Base-by-base conservation (phyloP, 192 early-diverging fungal species). In the Coemansia sp. region DNA sequence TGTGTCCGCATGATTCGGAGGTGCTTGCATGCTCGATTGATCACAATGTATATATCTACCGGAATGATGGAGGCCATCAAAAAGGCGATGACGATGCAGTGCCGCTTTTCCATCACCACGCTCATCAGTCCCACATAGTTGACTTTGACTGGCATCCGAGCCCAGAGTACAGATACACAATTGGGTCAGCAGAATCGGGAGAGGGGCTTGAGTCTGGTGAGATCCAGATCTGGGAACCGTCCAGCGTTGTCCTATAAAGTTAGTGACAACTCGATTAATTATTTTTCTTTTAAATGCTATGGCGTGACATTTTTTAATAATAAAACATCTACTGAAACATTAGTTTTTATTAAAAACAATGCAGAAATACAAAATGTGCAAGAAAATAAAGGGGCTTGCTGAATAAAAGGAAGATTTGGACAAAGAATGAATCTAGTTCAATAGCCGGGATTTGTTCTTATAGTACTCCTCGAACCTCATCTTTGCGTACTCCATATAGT, bases 401-500 rank as follows among this genome's bases (percentile, higher is more conserved):
- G 13, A 7, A 21, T 37, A n/a, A 46, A 47, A 47, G n/a, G 3
- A 47, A 47, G 46, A 11, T 0, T 47, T 52, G 21, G 16, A 1
- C 51, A 9, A 12, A 8, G 11, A 66, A 66, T 11, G 21, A 2
- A 41, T 45, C 56, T 68, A 73, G 32, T 16, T 19, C 9, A 76
- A 41, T 26, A 77, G 26, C 66, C 71, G 71, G 19, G 61, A 52
- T 66, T 82, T 82, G 71, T 49, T 59, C 55, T 78, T 88, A 66
- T 82, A 85, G 68, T 95, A 96, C 72, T 98, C 89, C 12, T 85
- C 72, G 65, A 97, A 91, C 21, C 94, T 80, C 72, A 91, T 73
- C 13, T 87, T 78, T 15, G 95, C 92, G 82, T 97, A 98, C 45
- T 86, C 88, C 83, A 91, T 88, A 71, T 98, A 98, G 69, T 95